These are phyloP conservation scores for Eleusine coracana DNA, from an alignment of 176 grass and related monocot genomes.

Conservation along the genomic window DNA sequence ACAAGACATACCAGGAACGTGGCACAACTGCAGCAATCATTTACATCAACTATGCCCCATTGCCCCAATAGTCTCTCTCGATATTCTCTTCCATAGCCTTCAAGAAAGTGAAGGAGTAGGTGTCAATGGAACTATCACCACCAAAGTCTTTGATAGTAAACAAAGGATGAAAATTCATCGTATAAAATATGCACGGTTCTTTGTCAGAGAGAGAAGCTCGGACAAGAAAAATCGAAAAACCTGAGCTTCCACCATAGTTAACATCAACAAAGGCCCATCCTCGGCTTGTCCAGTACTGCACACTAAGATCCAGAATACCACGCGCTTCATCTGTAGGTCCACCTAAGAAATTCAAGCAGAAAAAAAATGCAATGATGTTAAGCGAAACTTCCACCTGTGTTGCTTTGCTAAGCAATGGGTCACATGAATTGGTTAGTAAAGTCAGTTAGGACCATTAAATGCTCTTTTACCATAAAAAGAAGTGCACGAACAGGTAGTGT, in stretches of 20 bases:
- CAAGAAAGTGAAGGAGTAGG: conserved; percentile 35
- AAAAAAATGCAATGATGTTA: conserved; percentile 29
- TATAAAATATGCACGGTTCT: conserved; percentile 7
- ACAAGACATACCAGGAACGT: conserved; percentile 69
- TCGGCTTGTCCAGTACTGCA: conserved; percentile 92
- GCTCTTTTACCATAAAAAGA: conserved; percentile 17
- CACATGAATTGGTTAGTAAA: conserved; percentile 2
- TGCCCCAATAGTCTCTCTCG: conserved; percentile 79
- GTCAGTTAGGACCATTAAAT: background rate
- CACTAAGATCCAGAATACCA: conserved; percentile 69
- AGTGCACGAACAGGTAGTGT: background rate
- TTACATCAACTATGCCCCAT: conserved; percentile 86
- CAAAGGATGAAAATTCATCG: conserved; percentile 7
- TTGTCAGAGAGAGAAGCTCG: conserved; percentile 19
- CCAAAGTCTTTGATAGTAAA: conserved; percentile 2
- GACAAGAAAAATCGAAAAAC: conserved; percentile 44
- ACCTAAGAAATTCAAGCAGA: conserved; percentile 43
- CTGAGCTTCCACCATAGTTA: conserved; percentile 94
- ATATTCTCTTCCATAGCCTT: conserved; percentile 89
- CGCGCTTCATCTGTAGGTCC: conserved; percentile 84
- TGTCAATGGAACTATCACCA: conserved; percentile 11
- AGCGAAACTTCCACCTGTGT: background rate
- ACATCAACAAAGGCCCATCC: conserved; percentile 93
- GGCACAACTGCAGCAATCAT: conserved; percentile 88
- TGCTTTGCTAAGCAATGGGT: conserved; percentile 17